Conservation (phyloP, 2,329 filamentous ascomycete genomes). For the Ophiocordyceps sinensis region DNA sequence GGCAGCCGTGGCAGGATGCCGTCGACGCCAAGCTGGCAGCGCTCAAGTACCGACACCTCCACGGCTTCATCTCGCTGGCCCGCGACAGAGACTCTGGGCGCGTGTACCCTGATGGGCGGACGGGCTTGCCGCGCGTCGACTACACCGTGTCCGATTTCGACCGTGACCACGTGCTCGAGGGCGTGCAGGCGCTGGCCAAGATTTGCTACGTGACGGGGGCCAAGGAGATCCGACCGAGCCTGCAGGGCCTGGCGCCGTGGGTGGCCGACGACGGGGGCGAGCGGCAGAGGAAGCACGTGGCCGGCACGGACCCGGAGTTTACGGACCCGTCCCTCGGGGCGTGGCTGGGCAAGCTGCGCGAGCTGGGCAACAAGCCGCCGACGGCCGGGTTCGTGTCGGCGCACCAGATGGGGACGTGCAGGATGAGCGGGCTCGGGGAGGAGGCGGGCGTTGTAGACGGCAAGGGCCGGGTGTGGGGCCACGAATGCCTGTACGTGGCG, state of each 20-base stretch:
- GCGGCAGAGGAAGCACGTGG: slow-evolving; percentile 7
- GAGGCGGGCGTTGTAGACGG: slow-evolving; percentile 43
- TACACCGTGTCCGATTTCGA: slow-evolving; percentile 64
- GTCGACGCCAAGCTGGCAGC: slow-evolving; percentile 59
- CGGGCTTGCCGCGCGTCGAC: slow-evolving; percentile 49
- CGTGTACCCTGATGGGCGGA: slow-evolving; percentile 56
- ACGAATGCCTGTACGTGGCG: slow-evolving; percentile 50
- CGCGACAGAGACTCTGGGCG: slow-evolving; percentile 64
- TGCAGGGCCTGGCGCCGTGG: slow-evolving; percentile 52
- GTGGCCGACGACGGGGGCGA: slow-evolving; percentile 16
- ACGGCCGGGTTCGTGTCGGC: slow-evolving; percentile 48
- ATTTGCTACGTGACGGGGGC: slow-evolving; percentile 69
- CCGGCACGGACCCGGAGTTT: slow-evolving; percentile 26
- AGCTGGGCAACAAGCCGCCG: slow-evolving; percentile 34
- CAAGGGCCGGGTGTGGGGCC: slow-evolving; percentile 49
- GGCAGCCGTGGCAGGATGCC: slow-evolving; percentile 52
- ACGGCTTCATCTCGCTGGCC: slow-evolving; percentile 56
- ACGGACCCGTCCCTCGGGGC: slow-evolving; percentile 44
- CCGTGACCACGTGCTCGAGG: slow-evolving; percentile 55
- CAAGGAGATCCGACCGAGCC: slow-evolving; percentile 56
- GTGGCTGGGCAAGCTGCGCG: slow-evolving; percentile 41
- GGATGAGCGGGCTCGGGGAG: slow-evolving; percentile 44
- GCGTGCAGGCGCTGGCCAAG: slow-evolving; percentile 56
- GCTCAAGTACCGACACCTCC: slow-evolving; percentile 54
- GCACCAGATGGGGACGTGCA: slow-evolving; percentile 68